Evolutionary conservation across 148 eudicot species (phyloP).

Genomic region (Vaccinium darrowii): DNA sequence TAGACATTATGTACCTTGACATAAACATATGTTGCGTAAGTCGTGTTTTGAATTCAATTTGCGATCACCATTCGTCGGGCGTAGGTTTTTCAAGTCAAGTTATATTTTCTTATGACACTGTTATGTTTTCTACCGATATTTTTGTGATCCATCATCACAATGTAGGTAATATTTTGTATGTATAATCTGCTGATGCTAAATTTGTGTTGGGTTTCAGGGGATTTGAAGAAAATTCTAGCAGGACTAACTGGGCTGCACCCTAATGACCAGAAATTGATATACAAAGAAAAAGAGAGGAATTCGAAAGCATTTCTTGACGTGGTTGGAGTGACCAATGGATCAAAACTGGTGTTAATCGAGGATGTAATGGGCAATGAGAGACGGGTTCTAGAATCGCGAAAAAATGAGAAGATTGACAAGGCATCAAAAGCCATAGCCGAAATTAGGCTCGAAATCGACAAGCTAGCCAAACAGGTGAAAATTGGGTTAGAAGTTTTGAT

Average conservation of each 20-base stretch:
- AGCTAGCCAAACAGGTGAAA: slow-evolving; percentile 57
- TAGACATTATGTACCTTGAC: not conserved
- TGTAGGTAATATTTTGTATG: not conserved
- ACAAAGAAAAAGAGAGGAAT: slow-evolving; percentile 69
- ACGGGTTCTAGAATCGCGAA: slow-evolving; percentile 35
- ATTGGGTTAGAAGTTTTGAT: not conserved
- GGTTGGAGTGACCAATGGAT: slow-evolving; percentile 71
- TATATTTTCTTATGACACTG: not conserved
- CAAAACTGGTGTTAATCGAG: slow-evolving; percentile 54
- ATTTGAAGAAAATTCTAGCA: slow-evolving; percentile 67
- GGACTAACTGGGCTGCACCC: slow-evolving; percentile 54
- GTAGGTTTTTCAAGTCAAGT: not conserved
- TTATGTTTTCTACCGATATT: not conserved
- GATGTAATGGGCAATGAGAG: slow-evolving; percentile 52
- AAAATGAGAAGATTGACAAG: slow-evolving; percentile 45
- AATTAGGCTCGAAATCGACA: slow-evolving; percentile 62
- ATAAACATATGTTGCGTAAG: too few species aligned
- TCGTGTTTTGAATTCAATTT: not conserved
- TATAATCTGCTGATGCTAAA: not conserved
- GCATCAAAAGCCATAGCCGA: slow-evolving; percentile 53
- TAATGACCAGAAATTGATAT: slow-evolving; percentile 66
- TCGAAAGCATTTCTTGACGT: slow-evolving; percentile 63
- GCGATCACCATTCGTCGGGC: not conserved
- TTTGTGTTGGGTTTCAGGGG: slow-evolving; percentile 41
- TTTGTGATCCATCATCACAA: not conserved